phyloP scores from a whole-genome alignment of 2,329 filamentous ascomycete genomes.

The Apiospora sp. region DNA sequence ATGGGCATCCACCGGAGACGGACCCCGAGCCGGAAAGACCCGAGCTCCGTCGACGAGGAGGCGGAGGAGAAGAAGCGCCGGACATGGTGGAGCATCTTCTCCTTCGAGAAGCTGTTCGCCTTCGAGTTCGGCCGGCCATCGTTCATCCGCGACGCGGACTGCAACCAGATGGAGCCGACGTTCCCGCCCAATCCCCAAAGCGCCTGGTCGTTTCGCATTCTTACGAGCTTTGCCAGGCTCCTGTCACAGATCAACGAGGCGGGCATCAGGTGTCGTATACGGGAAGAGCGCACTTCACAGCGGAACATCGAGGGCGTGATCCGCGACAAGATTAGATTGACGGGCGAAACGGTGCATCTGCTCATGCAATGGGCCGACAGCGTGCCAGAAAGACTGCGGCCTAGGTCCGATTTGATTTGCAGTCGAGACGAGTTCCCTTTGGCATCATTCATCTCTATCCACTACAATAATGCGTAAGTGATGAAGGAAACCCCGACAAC shows the following conservation, averaged over 20 bases:
- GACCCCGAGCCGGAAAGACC: background rate
- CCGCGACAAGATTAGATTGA: constrained; percentile 25
- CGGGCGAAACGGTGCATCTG: constrained; percentile 24
- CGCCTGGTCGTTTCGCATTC: constrained; percentile 25
- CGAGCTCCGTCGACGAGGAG: constrained; percentile 21
- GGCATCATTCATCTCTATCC: constrained; percentile 27
- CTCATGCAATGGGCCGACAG: constrained; percentile 26
- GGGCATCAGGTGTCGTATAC: constrained; percentile 21
- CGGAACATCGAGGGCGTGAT: constrained; percentile 23
- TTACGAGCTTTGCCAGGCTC: constrained; percentile 15
- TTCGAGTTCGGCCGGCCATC: constrained; percentile 28
- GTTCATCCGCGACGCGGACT: constrained; percentile 24
- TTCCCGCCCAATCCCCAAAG: background rate
- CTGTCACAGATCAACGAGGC: constrained; percentile 22
- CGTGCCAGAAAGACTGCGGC: constrained; percentile 24
- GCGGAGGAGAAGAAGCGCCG: constrained; percentile 20
- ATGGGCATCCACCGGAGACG: constrained; percentile 24
- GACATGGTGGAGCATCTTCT: constrained; percentile 29
- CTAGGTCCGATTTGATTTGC: constrained; percentile 26
- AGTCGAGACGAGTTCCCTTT: constrained; percentile 24
- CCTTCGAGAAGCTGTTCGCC: constrained; percentile 28
- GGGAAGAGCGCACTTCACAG: constrained; percentile 21
- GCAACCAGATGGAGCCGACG: constrained; percentile 19
- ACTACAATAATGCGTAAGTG: constrained; percentile 28
- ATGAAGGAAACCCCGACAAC: background rate